A percentile compares a stretch with the other conserved stretches of the same genome.
These are phyloP conservation scores for Rhododendron simsii DNA, from an alignment of 148 eudicot species.

Conservation along the genomic window DNA sequence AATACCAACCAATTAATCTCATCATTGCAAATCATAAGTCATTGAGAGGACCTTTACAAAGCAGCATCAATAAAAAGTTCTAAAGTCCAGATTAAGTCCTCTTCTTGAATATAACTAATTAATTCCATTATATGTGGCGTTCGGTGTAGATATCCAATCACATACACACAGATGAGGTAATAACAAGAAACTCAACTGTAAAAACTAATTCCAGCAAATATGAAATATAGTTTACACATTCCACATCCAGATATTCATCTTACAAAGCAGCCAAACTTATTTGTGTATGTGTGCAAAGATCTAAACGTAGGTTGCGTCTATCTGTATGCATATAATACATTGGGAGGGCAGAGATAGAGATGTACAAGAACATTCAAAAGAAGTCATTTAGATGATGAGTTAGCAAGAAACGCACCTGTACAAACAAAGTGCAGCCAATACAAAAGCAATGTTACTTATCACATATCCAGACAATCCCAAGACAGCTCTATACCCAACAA, in stretches of 20 bases:
- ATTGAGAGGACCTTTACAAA: neutral
- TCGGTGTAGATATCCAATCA: neutral
- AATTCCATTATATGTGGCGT: neutral
- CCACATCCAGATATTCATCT: no score
- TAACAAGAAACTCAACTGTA: neutral
- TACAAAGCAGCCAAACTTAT: neutral
- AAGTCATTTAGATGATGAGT: neutral
- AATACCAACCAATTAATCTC: neutral
- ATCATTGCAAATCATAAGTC: neutral
- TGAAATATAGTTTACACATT: neutral
- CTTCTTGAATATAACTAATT: neutral
- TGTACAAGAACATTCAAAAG: neutral
- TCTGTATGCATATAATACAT: neutral
- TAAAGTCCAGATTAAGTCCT: neutral
- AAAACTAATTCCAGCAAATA: neutral
- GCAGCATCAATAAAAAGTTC: neutral
- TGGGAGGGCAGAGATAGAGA: neutral
- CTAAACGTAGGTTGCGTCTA: neutral
- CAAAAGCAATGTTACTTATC: slow-evolving; percentile 63
- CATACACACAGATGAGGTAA: neutral
- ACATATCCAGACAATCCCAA: slow-evolving; percentile 84
- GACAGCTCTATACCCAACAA: slow-evolving; percentile 88
- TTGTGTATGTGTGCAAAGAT: neutral
- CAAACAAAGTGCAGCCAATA: slow-evolving; percentile 69
- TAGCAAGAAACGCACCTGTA: slow-evolving; percentile 49